Base-by-base conservation (phyloP, 352 stramenopile genomes). In the Phytophthora ramorum region DNA sequence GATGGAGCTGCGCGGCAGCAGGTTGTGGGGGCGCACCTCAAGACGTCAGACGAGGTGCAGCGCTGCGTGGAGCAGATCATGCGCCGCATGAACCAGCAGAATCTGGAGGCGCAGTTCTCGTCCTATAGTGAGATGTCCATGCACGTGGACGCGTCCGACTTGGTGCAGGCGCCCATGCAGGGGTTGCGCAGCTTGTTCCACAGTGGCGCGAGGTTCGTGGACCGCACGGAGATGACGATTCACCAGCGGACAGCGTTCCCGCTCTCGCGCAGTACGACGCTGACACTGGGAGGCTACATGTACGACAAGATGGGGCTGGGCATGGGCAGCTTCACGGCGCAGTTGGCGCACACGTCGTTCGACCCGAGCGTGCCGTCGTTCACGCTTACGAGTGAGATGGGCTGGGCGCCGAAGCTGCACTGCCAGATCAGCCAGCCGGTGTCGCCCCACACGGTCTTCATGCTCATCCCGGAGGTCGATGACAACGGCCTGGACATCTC, bases 111-210 rank as follows among this genome's bases (percentile, higher is more conserved):
- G 10, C 80, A 90, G 58, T 95, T 95, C 59, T 83, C 80, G 49
- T 92, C 79, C 26, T 85, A 91, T 51, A 95, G 83, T 57, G 85
- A 93, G 62, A 90, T 92, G 79, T 81, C 78, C 57, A 92, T 92
- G 75, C 45, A 75, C 46, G 79, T 95, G n/a, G 87, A 95, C 61
- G 85, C 85, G 14, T 91, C 82, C 6, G 83, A 92, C 47, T 81
- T 93, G 46, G 74, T 93, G 19, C 66, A 72, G n/a, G 63, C 70
- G 43, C 85, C 82, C 4, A 91, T 90, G 81, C 79, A 75, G 8
- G 81, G 78, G 0, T 38, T 91, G 48, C 73, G 69, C 10, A 79
- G 71, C 32, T 73, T 89, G 14, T 75, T 89, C 53, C 60, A 73
- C 14, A 73, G 75, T 43, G 82, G 75, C 24, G 70, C 70, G 38